phyloP scores from a whole-genome alignment of 2,329 filamentous ascomycete genomes.

The Hymenoscyphus fructigenus region DNA sequence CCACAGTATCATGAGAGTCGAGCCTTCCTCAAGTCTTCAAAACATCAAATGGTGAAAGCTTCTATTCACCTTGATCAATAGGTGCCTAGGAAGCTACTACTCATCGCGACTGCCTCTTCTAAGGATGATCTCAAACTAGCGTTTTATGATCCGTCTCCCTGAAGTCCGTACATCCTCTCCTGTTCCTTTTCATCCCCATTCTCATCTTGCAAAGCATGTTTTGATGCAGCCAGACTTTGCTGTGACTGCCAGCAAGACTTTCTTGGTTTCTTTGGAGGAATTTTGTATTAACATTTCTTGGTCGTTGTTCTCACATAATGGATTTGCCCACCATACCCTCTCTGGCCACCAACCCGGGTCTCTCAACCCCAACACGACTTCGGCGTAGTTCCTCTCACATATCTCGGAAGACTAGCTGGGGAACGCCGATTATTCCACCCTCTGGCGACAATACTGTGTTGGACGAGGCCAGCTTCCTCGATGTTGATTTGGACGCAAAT shows the following conservation, averaged over 20 bases:
- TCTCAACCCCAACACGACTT: slow-evolving; percentile 30
- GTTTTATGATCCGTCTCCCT: slow-evolving; percentile 6
- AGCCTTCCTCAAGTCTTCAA: slow-evolving; percentile 4
- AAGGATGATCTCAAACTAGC: background rate
- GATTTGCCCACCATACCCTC: slow-evolving; percentile 21
- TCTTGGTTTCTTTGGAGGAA: slow-evolving; percentile 35
- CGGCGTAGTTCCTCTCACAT: slow-evolving; percentile 42
- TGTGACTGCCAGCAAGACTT: slow-evolving; percentile 27
- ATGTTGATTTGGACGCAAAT: slow-evolving; percentile 35
- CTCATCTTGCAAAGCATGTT: slow-evolving; percentile 33
- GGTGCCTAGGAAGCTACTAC: background rate
- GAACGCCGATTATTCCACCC: slow-evolving; percentile 35
- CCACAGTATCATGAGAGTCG: slow-evolving; percentile 2
- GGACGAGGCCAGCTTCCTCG: slow-evolving; percentile 37
- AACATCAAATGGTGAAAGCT: background rate
- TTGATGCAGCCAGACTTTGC: slow-evolving; percentile 29
- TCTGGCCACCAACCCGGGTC: slow-evolving; percentile 16
- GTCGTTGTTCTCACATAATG: slow-evolving; percentile 30
- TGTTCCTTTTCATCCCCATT: slow-evolving; percentile 25
- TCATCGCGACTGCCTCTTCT: slow-evolving; percentile 5
- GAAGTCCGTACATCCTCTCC: slow-evolving; percentile 8
- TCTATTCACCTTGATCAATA: background rate
- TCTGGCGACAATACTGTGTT: slow-evolving; percentile 29
- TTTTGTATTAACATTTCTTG: slow-evolving; percentile 37
- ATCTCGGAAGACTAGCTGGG: slow-evolving; percentile 42